Evolutionary conservation across 108 stramenopile species (phyloP).

Genomic region (Skeletonema menzelii): DNA sequence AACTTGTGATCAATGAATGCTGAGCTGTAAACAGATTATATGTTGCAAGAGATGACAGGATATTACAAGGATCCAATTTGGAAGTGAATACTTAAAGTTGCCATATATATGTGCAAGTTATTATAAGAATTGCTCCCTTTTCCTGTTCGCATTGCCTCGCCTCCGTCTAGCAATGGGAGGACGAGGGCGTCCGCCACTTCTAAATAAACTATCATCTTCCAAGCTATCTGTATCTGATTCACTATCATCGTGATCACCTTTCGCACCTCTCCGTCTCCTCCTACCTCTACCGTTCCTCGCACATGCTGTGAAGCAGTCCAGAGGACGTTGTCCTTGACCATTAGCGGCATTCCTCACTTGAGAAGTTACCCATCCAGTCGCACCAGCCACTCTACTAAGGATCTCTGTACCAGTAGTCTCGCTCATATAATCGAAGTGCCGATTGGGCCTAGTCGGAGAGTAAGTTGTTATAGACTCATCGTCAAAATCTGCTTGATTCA

Average conservation of each 20-base stretch:
- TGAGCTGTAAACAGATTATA: no score
- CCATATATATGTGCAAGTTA: no score
- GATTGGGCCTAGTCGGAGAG: background rate
- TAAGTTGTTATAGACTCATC: slow-evolving; percentile 34
- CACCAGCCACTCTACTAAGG: slow-evolving; percentile 2
- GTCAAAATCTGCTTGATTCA: slow-evolving; percentile 36
- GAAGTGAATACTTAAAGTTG: no score
- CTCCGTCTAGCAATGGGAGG: background rate
- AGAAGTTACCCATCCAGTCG: slow-evolving; percentile 10
- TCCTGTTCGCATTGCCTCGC: background rate
- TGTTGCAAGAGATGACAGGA: no score
- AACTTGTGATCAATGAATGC: no score
- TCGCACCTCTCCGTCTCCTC: background rate
- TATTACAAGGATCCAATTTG: no score
- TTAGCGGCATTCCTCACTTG: slow-evolving; percentile 12
- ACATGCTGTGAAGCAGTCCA: slow-evolving; percentile 7
- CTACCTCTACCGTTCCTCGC: slow-evolving; percentile 1
- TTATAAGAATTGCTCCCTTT: no score
- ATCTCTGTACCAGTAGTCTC: background rate
- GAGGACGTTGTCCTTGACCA: background rate
- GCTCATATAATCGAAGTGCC: background rate
- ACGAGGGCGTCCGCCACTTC: background rate
- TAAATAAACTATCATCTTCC: background rate
- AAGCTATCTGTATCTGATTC: background rate
- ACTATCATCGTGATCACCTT: background rate